Conservation (phyloP, 2,329 filamentous ascomycete species). For the Lanzia echinophila region DNA sequence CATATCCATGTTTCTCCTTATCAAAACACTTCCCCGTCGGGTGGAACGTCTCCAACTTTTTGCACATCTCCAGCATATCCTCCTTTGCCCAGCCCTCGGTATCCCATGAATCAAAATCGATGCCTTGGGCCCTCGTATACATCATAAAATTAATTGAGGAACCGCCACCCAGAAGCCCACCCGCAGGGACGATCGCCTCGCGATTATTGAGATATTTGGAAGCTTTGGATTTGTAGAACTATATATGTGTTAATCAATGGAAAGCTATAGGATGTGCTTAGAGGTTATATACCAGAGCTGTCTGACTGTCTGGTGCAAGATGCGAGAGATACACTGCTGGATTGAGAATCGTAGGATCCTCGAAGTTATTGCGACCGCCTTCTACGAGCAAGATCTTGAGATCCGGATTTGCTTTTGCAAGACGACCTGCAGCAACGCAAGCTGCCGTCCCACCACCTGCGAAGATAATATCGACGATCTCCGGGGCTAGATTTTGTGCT, state of each 20-base stretch:
- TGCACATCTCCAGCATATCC: slow-evolving; percentile 46
- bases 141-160: slow-evolving; percentile 55
- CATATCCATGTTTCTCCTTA: slow-evolving; percentile 40
- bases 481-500: slow-evolving; percentile 20
- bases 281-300: slow-evolving; percentile 30
- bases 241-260: background rate
- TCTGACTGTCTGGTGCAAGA: slow-evolving; percentile 42
- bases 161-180: slow-evolving; percentile 54
- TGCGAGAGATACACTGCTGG: slow-evolving; percentile 45
- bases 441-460: slow-evolving; percentile 44
- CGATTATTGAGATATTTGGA: slow-evolving; percentile 40
- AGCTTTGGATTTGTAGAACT: slow-evolving; percentile 45
- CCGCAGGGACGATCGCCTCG: slow-evolving; percentile 35
- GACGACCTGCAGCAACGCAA: slow-evolving; percentile 42
- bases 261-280: background rate
- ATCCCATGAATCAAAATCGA: slow-evolving; percentile 47
- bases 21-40: slow-evolving; percentile 18
- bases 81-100: slow-evolving; percentile 44
- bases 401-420: slow-evolving; percentile 43
- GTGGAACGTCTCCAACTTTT: slow-evolving; percentile 51
- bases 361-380: slow-evolving; percentile 45
- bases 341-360: slow-evolving; percentile 42
- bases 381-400: slow-evolving; percentile 48
- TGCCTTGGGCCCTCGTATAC: slow-evolving; percentile 39
- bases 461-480: slow-evolving; percentile 45